Base-by-base conservation (phyloP, 192 early-diverging fungal species). In the Lobosporangium transversale region DNA sequence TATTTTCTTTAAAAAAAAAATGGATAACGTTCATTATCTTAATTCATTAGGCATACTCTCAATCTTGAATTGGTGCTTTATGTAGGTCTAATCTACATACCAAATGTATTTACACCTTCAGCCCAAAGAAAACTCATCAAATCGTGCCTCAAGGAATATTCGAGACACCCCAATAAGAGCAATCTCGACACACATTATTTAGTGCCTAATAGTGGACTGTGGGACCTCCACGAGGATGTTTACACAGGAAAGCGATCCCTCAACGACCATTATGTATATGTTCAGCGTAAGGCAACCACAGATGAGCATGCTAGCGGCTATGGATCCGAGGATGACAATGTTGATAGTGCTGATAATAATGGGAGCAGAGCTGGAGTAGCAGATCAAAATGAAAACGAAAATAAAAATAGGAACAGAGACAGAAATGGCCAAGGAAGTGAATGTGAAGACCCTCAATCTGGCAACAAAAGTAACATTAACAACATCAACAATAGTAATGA, bases 131-230 rank as follows among this genome's bases (percentile, higher is more conserved):
- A 69, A 53, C 61, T 96, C 21, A 86, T 95, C 14, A 85, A 87
- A 62, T 79, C 86, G 31, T 93, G 93, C 51, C 81, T 98, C 29
- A 82, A 85, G 45, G 87, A 93, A n/a, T 94, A 91, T 62, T 79
- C 94, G 2, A 64, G 70, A 26, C 84, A 87, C 26, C 97, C 97
- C 6, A 96, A 94, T 73, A 88, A 89, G 9, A 89, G 90, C 42
- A 98, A 95, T 79, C 85, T 98, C 4, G 93, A 98, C 63, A 90
- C 95, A 18, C 95, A 95, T 67, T 98, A 93, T 58, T 53, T 76
- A 6, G 58, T 94, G 18, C 91, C 91, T 7, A 50, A 76, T 1
- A 56, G 73, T 29, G 92, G 92, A 8, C 33, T 90, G 17, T 92
- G 89, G 92, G 62, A 81, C 20, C 60, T 82, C 20, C 78, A 88